These are phyloP conservation scores for Arachnopeziza araneosa DNA, from an alignment of 2,329 filamentous ascomycete genomes.

Conservation along the genomic window DNA sequence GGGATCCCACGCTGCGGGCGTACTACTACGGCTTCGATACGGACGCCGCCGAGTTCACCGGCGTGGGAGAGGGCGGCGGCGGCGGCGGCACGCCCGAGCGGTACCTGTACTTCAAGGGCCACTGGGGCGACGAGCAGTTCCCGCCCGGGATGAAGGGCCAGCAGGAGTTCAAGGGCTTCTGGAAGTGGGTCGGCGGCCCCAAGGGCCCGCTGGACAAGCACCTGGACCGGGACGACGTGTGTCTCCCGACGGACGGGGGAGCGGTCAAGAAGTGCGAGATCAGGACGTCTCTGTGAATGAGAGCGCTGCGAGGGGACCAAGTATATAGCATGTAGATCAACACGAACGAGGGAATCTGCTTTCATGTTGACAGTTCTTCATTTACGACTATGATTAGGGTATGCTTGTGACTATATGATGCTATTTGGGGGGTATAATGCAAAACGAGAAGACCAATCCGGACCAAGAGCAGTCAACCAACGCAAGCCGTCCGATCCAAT, in stretches of 20 bases:
- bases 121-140: constrained; percentile 90
- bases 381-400: not conserved
- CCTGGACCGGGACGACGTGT: constrained; percentile 49
- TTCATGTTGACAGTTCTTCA: not conserved
- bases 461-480: not conserved
- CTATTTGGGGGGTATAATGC: not conserved
- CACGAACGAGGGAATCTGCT: not conserved
- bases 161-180: constrained; percentile 34
- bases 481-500: not conserved
- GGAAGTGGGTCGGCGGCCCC: constrained; percentile 50
- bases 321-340: no score
- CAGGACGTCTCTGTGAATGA: constrained; percentile 1
- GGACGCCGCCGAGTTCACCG: constrained; percentile 18
- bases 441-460: not conserved
- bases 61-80: constrained; percentile 52
- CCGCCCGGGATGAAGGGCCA: constrained; percentile 41
- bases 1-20: constrained; percentile 55
- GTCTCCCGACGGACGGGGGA: constrained; percentile 51
- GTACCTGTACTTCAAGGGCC: constrained; percentile 83
- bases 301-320: not conserved
- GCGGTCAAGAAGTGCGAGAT: constrained; percentile 6
- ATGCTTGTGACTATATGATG: not conserved
- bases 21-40: constrained; percentile 48
- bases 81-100: constrained; percentile 56
- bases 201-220: constrained; percentile 56